Base-by-base conservation (phyloP, 495 filamentous ascomycete genomes). In the Tuber borchii region DNA sequence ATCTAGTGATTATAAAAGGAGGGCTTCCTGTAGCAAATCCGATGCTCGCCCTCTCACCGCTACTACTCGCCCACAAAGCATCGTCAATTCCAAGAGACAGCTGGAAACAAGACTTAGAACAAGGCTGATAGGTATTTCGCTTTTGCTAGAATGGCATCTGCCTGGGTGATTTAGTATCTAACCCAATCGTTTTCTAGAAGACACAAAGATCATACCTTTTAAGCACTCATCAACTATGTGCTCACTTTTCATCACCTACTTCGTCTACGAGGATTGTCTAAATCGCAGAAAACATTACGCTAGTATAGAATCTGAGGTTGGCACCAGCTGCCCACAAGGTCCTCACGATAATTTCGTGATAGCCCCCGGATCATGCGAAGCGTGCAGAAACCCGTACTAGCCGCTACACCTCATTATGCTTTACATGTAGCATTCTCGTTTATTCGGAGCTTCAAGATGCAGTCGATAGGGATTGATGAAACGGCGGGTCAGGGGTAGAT, bases 1-100 rank as follows among this genome's bases (percentile, higher is more conserved):
- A 65, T 65, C 56, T 17, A 34, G 56, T 65, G 56, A 65, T 65
- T 65, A 65, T 65, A 65, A 65, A 65, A n/a, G 26, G 56, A 65
- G 56, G 56, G 26, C 26, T 31, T 65, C 56, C 17, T 65, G 26
- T 17, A 65, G 56, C 12, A 34, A 65, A 65, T 17, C 56, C 16
- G 56, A 65, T 65, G 56, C 56, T 65, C 56, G 14, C 26, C 56
- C 56, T 61, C 51, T 65, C 56, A 65, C 26, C 56, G 34, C 56
- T 17, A 65, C 26, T 31, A 31, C 26, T 65, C 26, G 26, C 26
- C 56, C 26, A 14, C 4, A 65, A 34, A 65, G 56, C 14, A 17
- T 65, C n/a, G n/a, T 34, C 56, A 65, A 65, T 17, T 17, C 56
- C 26, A 65, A 65, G 56, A 34, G 56, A 34, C 26, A 34, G 31